These are phyloP conservation scores for Lachnellula hyalina DNA, from an alignment of 2,329 filamentous ascomycete species.

Conservation along the genomic window DNA sequence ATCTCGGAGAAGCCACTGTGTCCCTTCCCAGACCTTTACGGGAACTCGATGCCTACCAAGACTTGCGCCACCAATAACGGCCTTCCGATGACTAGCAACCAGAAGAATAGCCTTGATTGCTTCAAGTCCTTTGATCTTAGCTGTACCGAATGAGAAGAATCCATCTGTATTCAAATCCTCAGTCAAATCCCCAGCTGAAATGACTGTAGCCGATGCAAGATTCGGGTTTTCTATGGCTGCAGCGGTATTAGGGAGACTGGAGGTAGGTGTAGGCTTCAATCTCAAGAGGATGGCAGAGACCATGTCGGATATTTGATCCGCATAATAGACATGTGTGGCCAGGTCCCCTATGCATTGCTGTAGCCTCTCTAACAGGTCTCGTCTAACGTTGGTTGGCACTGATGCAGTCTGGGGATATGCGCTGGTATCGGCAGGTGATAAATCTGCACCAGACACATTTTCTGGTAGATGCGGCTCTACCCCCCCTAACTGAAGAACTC, in stretches of 20 bases:
- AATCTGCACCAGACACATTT: constrained; percentile 14
- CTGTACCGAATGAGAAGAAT: constrained; percentile 59
- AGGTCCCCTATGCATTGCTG: constrained; percentile 84
- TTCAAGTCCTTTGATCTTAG: constrained; percentile 63
- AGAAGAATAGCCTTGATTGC: constrained; percentile 77
- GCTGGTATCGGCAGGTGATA: constrained; percentile 17
- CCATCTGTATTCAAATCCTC: constrained; percentile 49
- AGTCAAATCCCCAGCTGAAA: constrained; percentile 42
- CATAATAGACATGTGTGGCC: constrained; percentile 93
- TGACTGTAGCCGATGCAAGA: constrained; percentile 44
- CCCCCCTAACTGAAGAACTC: constrained; percentile 62
- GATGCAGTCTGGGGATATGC: constrained; percentile 33
- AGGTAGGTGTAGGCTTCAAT: constrained; percentile 58
- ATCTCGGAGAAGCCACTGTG: constrained; percentile 85
- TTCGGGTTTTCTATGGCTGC: constrained; percentile 38
- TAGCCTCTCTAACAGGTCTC: constrained; percentile 63
- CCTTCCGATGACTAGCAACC: constrained; percentile 68
- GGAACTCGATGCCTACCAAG: constrained; percentile 71
- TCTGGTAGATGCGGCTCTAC: constrained; percentile 30
- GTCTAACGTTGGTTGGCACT: constrained; percentile 47
- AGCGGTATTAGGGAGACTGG: constrained; percentile 38
- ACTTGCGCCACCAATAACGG: constrained; percentile 53
- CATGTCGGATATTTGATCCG: constrained; percentile 95
- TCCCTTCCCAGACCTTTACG: constrained; percentile 89
- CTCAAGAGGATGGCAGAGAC: constrained; percentile 72